Evolutionary conservation across 208 protist species (phyloP).

Genomic region (Zelonia costaricensis): DNA sequence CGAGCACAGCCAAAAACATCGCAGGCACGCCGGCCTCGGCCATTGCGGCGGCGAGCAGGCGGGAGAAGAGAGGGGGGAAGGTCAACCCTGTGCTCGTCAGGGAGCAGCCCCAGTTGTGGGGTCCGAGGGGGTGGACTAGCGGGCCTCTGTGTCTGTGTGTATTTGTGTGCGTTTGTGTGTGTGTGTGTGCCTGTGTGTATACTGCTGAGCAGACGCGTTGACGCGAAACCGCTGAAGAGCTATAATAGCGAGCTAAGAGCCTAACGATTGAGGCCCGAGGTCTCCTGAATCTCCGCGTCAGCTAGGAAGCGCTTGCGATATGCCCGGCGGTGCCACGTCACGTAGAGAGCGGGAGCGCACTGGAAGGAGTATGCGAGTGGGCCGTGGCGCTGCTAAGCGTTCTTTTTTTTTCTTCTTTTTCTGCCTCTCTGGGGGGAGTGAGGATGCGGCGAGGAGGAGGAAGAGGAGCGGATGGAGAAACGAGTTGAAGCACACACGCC

Average conservation of each 20-base stretch:
- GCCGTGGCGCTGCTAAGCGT: no score
- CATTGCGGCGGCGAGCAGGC: slow-evolving; percentile 1
- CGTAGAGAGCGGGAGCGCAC: no score
- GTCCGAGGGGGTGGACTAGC: background rate
- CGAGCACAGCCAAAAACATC: slow-evolving; percentile 13
- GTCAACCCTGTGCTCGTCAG: no score
- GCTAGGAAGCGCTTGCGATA: no score
- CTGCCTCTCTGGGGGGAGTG: background rate
- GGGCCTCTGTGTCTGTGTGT: background rate
- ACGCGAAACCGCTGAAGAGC: no score
- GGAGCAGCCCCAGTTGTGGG: no score
- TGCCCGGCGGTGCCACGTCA: no score
- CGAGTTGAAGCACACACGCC: slow-evolving; percentile 24
- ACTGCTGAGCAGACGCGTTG: no score
- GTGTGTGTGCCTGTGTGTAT: background rate
- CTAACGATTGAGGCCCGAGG: no score
- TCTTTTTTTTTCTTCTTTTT: background rate
- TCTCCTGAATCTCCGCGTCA: no score
- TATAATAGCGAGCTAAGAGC: no score
- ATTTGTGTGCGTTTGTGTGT: background rate
- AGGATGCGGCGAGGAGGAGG: slow-evolving; percentile 17
- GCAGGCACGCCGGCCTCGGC: background rate
- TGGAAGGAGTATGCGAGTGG: no score
- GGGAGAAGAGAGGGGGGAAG: background rate
- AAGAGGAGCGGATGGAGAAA: slow-evolving; percentile 1